Evolutionary conservation across 2,329 filamentous ascomycete species (phyloP).

Genomic region (Dactylellina parvicollis): DNA sequence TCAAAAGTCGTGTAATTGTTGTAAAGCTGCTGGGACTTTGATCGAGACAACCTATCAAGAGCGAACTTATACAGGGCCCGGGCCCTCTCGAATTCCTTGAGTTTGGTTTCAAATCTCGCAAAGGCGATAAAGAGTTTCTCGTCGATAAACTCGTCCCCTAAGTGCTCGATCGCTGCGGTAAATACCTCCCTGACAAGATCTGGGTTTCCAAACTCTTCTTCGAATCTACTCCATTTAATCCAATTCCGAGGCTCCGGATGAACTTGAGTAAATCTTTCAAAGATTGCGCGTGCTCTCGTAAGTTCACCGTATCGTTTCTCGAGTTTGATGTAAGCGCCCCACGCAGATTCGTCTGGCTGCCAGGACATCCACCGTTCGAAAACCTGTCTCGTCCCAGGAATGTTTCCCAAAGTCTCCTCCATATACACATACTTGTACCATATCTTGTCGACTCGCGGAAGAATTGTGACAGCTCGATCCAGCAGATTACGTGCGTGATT

Average conservation of each 20-base stretch:
- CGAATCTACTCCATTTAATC: constrained; percentile 98
- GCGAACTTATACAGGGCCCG: constrained; percentile 97
- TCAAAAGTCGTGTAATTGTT: constrained; percentile 97
- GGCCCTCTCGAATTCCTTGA: constrained; percentile 94
- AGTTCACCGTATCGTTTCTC: constrained; percentile 95
- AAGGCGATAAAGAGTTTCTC: constrained; percentile 96
- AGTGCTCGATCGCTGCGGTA: constrained; percentile 82
- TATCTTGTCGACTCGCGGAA: constrained; percentile 91
- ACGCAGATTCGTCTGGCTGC: constrained; percentile 95
- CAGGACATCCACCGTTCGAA: constrained; percentile 99
- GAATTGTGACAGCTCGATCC: constrained; percentile 90
- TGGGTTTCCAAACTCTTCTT: constrained; percentile 92
- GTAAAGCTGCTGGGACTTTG: constrained; percentile 83
- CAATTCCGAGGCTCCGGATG: constrained; percentile 95
- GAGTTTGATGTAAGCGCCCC: constrained; percentile 95
- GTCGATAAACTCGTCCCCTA: constrained; percentile 95
- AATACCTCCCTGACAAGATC: constrained; percentile 93
- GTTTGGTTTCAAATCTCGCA: constrained; percentile 90
- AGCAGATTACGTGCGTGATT: constrained; percentile 95
- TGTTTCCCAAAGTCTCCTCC: constrained; percentile 96
- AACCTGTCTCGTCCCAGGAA: constrained; percentile 88
- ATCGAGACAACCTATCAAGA: constrained; percentile 87
- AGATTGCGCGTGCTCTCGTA: constrained; percentile 88
- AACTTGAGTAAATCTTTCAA: constrained; percentile 86
- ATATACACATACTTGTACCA: constrained; percentile 99